These are phyloP conservation scores for Acanthamoeba lenticulata DNA, from an alignment of 208 protist species.

Conservation along the genomic window DNA sequence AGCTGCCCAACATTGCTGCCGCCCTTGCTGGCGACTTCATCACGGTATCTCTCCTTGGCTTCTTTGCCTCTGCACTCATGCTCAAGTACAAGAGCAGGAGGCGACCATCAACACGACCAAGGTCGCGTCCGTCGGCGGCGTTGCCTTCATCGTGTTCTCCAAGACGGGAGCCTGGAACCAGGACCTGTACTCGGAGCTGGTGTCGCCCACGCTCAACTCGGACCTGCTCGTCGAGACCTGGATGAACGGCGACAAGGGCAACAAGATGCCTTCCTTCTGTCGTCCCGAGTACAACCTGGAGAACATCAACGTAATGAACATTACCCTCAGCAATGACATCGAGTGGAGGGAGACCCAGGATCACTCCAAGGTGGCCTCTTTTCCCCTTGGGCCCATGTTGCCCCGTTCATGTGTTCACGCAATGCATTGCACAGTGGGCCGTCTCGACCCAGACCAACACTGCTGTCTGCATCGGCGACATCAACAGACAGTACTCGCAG, in stretches of 20 bases:
- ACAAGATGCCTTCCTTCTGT: slow-evolving; percentile 72
- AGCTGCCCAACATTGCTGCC: not conserved
- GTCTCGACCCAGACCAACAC: not conserved
- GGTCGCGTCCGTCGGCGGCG: not conserved
- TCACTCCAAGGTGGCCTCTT: slow-evolving; percentile 72
- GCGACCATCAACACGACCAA: not conserved
- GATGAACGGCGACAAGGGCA: slow-evolving; percentile 68
- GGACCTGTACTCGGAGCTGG: slow-evolving; percentile 74
- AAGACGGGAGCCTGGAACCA: slow-evolving; percentile 75
- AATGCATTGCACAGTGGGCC: not conserved
- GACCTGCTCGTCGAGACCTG: slow-evolving; percentile 70
- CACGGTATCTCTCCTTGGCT: not conserved
- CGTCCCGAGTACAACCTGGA: slow-evolving; percentile 38
- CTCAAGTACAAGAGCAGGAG: too few relatives aligned
- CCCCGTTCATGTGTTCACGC: not conserved
- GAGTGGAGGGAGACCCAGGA: slow-evolving; percentile 64
- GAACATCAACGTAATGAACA: slow-evolving; percentile 28
- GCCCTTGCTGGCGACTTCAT: not conserved
- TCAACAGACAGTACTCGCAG: slow-evolving; percentile 78
- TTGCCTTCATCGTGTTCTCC: slow-evolving; percentile 62
- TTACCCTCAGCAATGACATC: not conserved
- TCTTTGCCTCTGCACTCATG: too few relatives aligned
- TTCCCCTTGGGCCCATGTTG: not conserved
- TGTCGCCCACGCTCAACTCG: slow-evolving; percentile 61
- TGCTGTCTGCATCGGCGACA: slow-evolving; percentile 76